These are phyloP conservation scores for Thermothielavioides terrestris DNA, from an alignment of 495 filamentous ascomycete species.

Conservation along the genomic window DNA sequence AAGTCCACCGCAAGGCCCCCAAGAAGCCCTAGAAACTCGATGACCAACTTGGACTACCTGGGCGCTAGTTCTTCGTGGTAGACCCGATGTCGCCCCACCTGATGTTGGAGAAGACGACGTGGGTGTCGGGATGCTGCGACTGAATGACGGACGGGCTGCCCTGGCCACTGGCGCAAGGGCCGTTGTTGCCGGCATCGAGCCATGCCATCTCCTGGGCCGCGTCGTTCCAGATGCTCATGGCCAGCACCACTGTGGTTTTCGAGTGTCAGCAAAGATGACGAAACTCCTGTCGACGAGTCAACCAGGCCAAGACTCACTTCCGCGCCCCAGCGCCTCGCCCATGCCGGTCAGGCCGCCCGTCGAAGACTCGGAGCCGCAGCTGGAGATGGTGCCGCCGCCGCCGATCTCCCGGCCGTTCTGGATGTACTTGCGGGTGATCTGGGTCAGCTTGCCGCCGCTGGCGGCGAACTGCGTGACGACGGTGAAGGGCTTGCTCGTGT, in stretches of 20 bases:
- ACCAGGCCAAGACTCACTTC: too few species aligned
- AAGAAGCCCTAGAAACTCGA: too few species aligned
- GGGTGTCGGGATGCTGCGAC: conserved; percentile 36
- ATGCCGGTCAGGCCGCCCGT: conserved; percentile 54
- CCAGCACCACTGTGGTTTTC: too few species aligned
- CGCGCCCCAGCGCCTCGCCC: conserved; percentile 47
- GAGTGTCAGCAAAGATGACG: too few species aligned
- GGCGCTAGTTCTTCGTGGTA: conserved; percentile 24
- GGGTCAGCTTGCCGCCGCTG: conserved; percentile 40
- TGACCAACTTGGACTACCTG: too few species aligned
- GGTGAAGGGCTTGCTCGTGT: conserved; percentile 55
- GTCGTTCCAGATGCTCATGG: conserved; percentile 58
- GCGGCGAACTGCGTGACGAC: conserved; percentile 60
- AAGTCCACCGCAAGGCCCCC: too few species aligned
- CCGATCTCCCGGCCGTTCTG: conserved; percentile 50
- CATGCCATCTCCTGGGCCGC: conserved; percentile 52
- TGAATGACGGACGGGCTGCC: conserved; percentile 44
- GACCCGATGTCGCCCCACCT: conserved; percentile 56
- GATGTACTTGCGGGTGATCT: conserved; percentile 55
- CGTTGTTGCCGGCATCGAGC: conserved; percentile 48
- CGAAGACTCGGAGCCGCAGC: conserved; percentile 49
- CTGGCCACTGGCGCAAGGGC: conserved; percentile 51
- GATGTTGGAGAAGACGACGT: conserved; percentile 55
- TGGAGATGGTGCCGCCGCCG: conserved; percentile 42
- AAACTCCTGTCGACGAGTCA: too few species aligned